A percentile compares a stretch with the other conserved stretches of the same genome.
Evolutionary conservation across 768 basidiomycete genomes (phyloP).

Genomic region (Lyophyllum shimeji): DNA sequence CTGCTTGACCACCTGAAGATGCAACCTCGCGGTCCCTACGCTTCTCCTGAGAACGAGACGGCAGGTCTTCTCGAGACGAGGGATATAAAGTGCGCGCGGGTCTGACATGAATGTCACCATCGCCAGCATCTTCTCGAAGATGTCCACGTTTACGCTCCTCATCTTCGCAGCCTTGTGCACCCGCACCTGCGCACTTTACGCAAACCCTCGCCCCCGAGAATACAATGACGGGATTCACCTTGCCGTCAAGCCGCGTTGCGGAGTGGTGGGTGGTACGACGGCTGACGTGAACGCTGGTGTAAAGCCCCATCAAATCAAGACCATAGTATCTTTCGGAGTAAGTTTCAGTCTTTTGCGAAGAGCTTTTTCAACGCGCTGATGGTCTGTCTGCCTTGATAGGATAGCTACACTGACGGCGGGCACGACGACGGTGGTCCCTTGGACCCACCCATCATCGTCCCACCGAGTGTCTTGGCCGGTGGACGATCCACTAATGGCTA

Average conservation of each 20-base stretch:
- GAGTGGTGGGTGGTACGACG: constrained; percentile 34
- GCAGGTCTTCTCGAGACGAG: background rate
- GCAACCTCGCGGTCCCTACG: background rate
- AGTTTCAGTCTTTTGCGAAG: background rate
- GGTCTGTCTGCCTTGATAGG: constrained; percentile 23
- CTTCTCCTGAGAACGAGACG: background rate
- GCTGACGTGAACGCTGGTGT: constrained; percentile 53
- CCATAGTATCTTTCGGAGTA: constrained; percentile 55
- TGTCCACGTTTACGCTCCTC: background rate
- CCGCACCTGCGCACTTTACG: background rate
- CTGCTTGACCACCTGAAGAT: background rate
- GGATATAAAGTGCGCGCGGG: background rate
- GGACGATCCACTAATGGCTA: constrained; percentile 52
- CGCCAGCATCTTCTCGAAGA: background rate
- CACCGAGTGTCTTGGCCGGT: constrained; percentile 44
- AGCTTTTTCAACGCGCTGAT: background rate
- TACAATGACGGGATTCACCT: constrained; percentile 38
- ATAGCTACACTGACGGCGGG: constrained; percentile 54
- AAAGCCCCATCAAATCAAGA: constrained; percentile 33
- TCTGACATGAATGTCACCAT: background rate
- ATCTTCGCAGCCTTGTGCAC: background rate
- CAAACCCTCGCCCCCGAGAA: background rate
- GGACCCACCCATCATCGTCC: constrained; percentile 41
- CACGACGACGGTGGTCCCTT: constrained; percentile 47
- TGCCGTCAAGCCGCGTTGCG: constrained; percentile 46